Conservation (phyloP, 2,329 filamentous ascomycete genomes). For the Tolypocladium guangdongense region DNA sequence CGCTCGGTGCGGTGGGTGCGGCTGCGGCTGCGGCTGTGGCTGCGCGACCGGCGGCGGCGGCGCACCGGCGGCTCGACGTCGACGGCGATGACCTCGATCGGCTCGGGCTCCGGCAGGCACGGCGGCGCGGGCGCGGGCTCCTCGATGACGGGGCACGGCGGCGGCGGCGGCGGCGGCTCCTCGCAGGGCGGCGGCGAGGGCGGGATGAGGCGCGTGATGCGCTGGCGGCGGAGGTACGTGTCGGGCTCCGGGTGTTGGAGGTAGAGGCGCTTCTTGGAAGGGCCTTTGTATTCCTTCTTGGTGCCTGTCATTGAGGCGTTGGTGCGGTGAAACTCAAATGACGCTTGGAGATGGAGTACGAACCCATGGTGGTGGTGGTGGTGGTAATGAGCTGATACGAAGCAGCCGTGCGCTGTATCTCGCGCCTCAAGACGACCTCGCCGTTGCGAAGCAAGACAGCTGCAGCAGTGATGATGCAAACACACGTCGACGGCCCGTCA, state of each 20-base stretch:
- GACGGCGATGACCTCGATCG: conserved; percentile 28
- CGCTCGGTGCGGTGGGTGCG: conserved; percentile 13
- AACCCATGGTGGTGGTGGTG: background rate
- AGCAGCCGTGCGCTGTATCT: too few species aligned
- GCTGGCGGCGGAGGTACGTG: conserved; percentile 22
- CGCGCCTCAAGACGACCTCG: background rate
- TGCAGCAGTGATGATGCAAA: background rate
- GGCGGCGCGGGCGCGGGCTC: conserved; percentile 8
- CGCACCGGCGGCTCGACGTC: conserved; percentile 22
- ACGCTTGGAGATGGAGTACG: background rate
- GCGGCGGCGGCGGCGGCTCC: conserved; percentile 6
- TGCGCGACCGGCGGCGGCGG: conserved; percentile 8
- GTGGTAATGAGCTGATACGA: background rate
- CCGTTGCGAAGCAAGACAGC: background rate
- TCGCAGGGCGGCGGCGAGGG: conserved; percentile 19
- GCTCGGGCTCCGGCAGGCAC: conserved; percentile 11
- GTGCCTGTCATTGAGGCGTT: conserved; percentile 14
- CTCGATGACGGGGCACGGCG: conserved; percentile 9
- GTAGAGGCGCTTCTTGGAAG: conserved; percentile 30
- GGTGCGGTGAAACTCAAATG: conserved; percentile 2
- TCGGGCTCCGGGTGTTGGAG: conserved; percentile 28
- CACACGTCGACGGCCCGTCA: background rate
- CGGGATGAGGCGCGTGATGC: conserved; percentile 28
- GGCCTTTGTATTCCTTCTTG: conserved; percentile 13
- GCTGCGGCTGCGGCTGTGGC: conserved; percentile 18